These are phyloP conservation scores for Phytophthora tentaculata DNA, from an alignment of 352 stramenopile species.

Conservation along the genomic window DNA sequence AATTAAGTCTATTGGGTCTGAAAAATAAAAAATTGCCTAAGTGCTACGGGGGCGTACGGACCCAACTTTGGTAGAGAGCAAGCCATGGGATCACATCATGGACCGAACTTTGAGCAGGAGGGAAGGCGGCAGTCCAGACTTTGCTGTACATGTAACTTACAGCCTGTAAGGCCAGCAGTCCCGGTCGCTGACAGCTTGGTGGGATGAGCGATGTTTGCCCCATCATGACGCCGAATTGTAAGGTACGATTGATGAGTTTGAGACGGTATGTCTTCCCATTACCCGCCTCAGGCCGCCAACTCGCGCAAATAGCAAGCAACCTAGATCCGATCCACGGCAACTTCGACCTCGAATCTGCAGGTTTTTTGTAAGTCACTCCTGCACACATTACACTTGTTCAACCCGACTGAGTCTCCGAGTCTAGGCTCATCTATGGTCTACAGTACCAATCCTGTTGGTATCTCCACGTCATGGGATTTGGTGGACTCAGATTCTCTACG, in stretches of 20 bases:
- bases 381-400: constrained; percentile 16
- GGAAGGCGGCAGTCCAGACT: constrained; percentile 12
- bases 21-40: no score
- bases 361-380: not conserved
- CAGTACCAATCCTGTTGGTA: constrained; percentile 11
- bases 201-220: constrained; percentile 2
- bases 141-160: no score
- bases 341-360: constrained; percentile 25
- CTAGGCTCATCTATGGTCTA: constrained; percentile 23
- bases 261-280: constrained; percentile 19
- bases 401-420: not conserved
- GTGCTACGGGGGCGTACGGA: no score
- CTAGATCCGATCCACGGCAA: not conserved
- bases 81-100: constrained; percentile 13
- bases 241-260: constrained; percentile 23
- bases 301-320: not conserved
- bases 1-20: no score
- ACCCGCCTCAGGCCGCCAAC: constrained; percentile 8
- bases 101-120: not conserved
- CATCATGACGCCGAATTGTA: constrained; percentile 3
- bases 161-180: not conserved
- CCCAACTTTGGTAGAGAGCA: not conserved
- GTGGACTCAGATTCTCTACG: constrained; percentile 21
- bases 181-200: no score
- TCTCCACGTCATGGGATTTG: constrained; percentile 19